Percentiles rank a stretch among this genome's conserved stretches.
These are phyloP conservation scores for Epichloe sylvatica DNA, from an alignment of 2,329 filamentous ascomycete genomes.

Conservation along the genomic window DNA sequence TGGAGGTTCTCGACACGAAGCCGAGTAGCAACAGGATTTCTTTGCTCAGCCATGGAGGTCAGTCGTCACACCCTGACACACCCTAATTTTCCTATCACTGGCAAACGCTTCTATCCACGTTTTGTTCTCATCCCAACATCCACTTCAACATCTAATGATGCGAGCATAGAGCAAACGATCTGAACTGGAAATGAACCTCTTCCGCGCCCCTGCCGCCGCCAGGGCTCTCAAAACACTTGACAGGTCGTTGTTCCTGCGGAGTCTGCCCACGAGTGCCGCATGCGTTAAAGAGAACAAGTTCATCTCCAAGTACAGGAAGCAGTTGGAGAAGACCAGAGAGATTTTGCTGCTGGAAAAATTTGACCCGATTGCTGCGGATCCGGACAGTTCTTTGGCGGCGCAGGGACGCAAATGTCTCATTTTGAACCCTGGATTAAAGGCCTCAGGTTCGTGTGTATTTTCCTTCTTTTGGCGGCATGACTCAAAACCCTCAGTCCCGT, in stretches of 20 bases:
- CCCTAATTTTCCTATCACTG: neutral
- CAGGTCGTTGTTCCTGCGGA: constrained; percentile 67
- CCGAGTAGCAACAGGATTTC: neutral
- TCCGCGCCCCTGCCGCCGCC: constrained; percentile 62
- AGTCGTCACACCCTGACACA: neutral
- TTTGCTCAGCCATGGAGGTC: constrained; percentile 17
- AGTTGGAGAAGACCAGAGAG: constrained; percentile 52
- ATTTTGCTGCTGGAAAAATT: constrained; percentile 51
- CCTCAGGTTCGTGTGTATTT: constrained; percentile 27
- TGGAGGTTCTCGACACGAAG: neutral
- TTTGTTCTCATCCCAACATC: neutral
- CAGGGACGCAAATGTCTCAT: constrained; percentile 49
- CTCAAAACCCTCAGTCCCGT: neutral
- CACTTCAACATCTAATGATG: neutral
- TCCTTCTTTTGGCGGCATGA: neutral
- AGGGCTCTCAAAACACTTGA: constrained; percentile 71
- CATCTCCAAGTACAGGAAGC: constrained; percentile 56
- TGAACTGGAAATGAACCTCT: constrained; percentile 37
- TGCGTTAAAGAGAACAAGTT: constrained; percentile 60
- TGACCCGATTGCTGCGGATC: constrained; percentile 48
- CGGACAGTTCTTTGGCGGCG: constrained; percentile 36
- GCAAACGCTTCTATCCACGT: neutral
- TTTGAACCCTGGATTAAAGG: constrained; percentile 41
- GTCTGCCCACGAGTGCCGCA: constrained; percentile 63
- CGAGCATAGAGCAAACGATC: constrained; percentile 8